Base-by-base conservation (phyloP, 805 yeast genomes). In the Saturnispora saitoi region DNA sequence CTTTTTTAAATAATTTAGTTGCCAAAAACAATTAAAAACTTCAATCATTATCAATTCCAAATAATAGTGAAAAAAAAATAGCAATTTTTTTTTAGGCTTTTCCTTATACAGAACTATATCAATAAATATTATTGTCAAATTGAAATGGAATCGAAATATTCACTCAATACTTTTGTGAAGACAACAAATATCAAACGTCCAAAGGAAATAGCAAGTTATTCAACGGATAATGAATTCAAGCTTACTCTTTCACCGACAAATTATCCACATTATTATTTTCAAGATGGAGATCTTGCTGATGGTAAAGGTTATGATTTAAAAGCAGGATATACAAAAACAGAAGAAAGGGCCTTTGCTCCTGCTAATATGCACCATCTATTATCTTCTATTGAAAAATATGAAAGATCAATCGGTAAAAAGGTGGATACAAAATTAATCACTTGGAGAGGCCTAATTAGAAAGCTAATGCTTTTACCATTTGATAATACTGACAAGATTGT, bases 371-470 rank as follows among this genome's bases (percentile, higher is more conserved):
- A 73, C 39, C 78, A 82, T 0, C 66, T 85, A 4, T 64, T 93
- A 34, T 57, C 61, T 28, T 78, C 86, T 1, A 58, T 93, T 6
- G 67, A 70, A 51, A 56, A 67, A 5, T 69, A 76, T 56, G 98
- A 93, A 63, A 63, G 69, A 50, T 53, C 58, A 9, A 59, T 65
- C 17, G 71, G 70, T 1, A 57, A 57, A n/a, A 79, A 75, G 51
- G 59, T 77, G 2, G 74, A 75, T 28, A 76, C 78, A 1, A 86
- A 88, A 56, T 75, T 93, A 29, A 70, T 93, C 20, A 81, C 96
- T 0, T 88, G 86, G 76, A 72, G 97, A 56, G 98, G 97, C 0
- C 65, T 87, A 32, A 78, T 91, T 80, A 81, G 89, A 30, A 76
- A 78, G 50, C 66, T 91, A 32, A 68, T 93, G 65, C 72, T 82